A percentile compares a stretch with the other conserved stretches of the same genome.
Evolutionary conservation across 2,329 filamentous ascomycete genomes (phyloP).

Genomic region (Mycosphaerelloides madeirae): DNA sequence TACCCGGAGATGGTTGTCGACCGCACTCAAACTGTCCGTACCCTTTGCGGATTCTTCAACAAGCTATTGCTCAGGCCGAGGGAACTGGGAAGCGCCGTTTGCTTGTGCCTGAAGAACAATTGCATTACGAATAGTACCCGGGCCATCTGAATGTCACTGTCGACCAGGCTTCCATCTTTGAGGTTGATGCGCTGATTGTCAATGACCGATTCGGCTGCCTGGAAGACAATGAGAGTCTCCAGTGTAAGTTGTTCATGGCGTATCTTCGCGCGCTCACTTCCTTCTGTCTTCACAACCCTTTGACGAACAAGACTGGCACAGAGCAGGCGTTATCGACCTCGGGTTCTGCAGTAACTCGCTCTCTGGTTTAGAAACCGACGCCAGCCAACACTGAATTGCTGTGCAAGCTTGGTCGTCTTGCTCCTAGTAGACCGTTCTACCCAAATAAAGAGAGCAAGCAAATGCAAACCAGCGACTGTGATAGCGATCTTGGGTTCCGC

Average conservation of each 20-base stretch:
- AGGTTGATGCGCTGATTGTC: slow-evolving; percentile 51
- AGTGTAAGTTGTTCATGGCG: slow-evolving; percentile 36
- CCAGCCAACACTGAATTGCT: slow-evolving; percentile 21
- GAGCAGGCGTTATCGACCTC: slow-evolving; percentile 47
- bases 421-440: slow-evolving; percentile 41
- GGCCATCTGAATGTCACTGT: slow-evolving; percentile 36
- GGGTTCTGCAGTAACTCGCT: slow-evolving; percentile 16
- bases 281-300: slow-evolving; percentile 51
- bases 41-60: slow-evolving; percentile 55
- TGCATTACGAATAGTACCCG: slow-evolving; percentile 38
- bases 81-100: slow-evolving; percentile 43
- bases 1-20: slow-evolving; percentile 35
- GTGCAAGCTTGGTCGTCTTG: slow-evolving; percentile 27
- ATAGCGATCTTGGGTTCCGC: slow-evolving; percentile 31
- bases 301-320: slow-evolving; percentile 56
- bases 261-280: slow-evolving; percentile 59
- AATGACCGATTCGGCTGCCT: slow-evolving; percentile 56
- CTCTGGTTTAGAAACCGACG: slow-evolving; percentile 20
- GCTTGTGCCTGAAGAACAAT: slow-evolving; percentile 42
- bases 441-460: slow-evolving; percentile 33
- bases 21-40: slow-evolving; percentile 54
- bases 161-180: slow-evolving; percentile 40
- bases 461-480: slow-evolving; percentile 46
- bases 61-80: slow-evolving; percentile 48
- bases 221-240: slow-evolving; percentile 49